These are phyloP conservation scores for Solanum bulbocastanum DNA, from an alignment of 257 asterid species.

Conservation along the genomic window DNA sequence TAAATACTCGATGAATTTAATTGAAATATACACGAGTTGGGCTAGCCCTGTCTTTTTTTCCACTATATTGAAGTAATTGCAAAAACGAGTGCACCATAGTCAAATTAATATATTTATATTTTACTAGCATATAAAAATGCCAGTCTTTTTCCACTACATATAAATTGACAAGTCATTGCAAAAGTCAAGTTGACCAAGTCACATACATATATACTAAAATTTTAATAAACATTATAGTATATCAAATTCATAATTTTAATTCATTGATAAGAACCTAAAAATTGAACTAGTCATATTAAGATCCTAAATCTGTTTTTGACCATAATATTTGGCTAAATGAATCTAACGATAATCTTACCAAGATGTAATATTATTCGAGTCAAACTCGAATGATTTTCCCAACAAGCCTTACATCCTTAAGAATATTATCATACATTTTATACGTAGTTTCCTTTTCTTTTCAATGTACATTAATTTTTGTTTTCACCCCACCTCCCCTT, in stretches of 20 bases:
- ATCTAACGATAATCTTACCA: too few relatives aligned
- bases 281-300: background rate
- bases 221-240: too few relatives aligned
- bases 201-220: background rate
- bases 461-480: background rate
- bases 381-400: background rate
- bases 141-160: background rate
- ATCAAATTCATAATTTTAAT: background rate
- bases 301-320: too few relatives aligned
- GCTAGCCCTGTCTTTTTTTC: too few relatives aligned
- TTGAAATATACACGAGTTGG: background rate
- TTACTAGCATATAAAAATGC: background rate
- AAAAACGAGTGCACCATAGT: background rate
- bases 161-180: background rate
- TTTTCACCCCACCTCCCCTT: background rate
- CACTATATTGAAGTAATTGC: background rate
- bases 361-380: too few relatives aligned
- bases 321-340: too few relatives aligned
- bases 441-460: background rate
- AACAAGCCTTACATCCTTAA: background rate
- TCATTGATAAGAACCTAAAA: background rate
- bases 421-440: background rate
- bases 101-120: too few relatives aligned
- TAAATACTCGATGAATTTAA: background rate
- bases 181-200: background rate